Conservation (phyloP, 192 early-diverging fungal genomes). For the Linnemannia schmuckeri region DNA sequence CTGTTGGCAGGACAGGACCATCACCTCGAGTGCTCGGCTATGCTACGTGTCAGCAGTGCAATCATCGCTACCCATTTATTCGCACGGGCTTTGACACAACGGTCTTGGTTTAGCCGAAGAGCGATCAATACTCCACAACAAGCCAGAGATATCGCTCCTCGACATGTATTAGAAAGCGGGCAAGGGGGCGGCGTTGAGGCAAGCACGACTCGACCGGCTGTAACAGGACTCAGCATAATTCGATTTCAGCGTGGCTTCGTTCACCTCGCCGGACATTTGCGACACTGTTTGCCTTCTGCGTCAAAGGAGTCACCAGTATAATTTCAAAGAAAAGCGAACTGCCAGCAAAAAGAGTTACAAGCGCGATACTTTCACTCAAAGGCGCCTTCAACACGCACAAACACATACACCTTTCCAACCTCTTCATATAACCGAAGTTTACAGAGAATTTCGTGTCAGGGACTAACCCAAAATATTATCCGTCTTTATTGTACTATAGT, state of each 20-base stretch:
- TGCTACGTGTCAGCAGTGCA: too few relatives aligned
- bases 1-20: too few relatives aligned
- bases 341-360: background rate
- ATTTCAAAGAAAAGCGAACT: too few relatives aligned
- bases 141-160: background rate
- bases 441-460: too few relatives aligned
- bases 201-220: background rate
- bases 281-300: too few relatives aligned
- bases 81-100: too few relatives aligned
- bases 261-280: background rate
- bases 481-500: conserved; percentile 45
- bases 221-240: background rate
- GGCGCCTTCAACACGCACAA: background rate
- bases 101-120: background rate
- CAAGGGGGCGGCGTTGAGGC: background rate
- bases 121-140: background rate
- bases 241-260: background rate
- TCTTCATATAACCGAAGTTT: too few relatives aligned
- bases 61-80: too few relatives aligned
- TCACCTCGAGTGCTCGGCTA: too few relatives aligned
- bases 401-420: too few relatives aligned
- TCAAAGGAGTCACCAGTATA: too few relatives aligned
- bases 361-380: background rate
- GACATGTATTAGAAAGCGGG: background rate
- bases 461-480: background rate